Percentiles rank a stretch among this genome's conserved stretches.
phyloP scores from a whole-genome alignment of 805 yeast genomes.

The Pichia membranifaciens region DNA sequence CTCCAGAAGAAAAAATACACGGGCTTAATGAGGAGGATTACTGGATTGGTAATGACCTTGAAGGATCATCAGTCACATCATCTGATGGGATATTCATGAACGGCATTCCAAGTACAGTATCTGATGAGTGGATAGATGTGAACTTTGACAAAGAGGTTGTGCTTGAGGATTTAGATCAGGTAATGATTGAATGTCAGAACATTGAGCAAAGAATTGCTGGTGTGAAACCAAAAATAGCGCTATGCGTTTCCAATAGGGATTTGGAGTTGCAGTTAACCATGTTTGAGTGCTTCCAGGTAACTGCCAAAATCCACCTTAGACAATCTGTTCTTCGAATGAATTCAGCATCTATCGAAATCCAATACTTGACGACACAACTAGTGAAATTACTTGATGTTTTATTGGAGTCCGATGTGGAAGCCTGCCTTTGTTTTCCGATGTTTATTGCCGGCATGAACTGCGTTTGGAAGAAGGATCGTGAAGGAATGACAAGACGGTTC shows the following conservation, averaged over 20 bases:
- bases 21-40: conserved; percentile 11
- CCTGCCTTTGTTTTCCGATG: conserved; percentile 68
- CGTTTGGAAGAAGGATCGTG: conserved; percentile 45
- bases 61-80: conserved; percentile 17
- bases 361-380: conserved; percentile 49
- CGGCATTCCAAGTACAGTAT: conserved; percentile 7
- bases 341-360: conserved; percentile 60
- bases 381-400: conserved; percentile 53
- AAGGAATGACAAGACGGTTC: conserved; percentile 46
- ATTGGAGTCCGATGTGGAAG: conserved; percentile 62
- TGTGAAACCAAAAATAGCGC: conserved; percentile 52
- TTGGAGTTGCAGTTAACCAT: conserved; percentile 61
- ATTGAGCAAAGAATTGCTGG: conserved; percentile 44
- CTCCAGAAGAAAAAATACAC: conserved; percentile 6
- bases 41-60: conserved; percentile 5
- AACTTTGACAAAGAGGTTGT: conserved; percentile 21
- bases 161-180: conserved; percentile 32
- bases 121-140: conserved; percentile 15
- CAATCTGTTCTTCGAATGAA: conserved; percentile 58
- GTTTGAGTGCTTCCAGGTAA: conserved; percentile 65
- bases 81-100: conserved; percentile 5
- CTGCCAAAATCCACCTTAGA: conserved; percentile 60
- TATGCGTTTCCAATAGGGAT: conserved; percentile 36
- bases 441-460: conserved; percentile 74
- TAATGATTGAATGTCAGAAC: conserved; percentile 32